These are phyloP conservation scores for Stenocarpella maydis DNA, from an alignment of 2,329 filamentous ascomycete genomes.

Conservation along the genomic window DNA sequence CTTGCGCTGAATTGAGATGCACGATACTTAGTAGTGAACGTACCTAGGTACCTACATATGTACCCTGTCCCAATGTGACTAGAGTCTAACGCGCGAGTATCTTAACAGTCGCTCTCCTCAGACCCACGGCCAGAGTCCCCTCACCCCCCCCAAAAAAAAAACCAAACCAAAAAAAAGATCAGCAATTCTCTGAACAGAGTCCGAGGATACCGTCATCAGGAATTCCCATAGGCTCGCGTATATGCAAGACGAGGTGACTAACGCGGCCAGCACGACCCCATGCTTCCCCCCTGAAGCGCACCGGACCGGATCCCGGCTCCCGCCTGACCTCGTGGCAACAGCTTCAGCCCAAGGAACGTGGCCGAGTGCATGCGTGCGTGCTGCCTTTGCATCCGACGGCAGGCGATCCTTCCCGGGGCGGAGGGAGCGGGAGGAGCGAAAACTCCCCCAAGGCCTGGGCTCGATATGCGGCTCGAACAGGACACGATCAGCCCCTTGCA, in stretches of 20 bases:
- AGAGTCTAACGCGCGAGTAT: too few relatives aligned
- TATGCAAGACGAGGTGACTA: not conserved
- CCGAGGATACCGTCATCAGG: not conserved
- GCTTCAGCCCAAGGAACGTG: constrained; percentile 14
- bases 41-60: not conserved
- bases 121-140: not conserved
- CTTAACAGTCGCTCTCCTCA: too few relatives aligned
- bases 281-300: not conserved
- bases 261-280: not conserved
- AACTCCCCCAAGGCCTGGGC: not conserved
- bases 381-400: not conserved
- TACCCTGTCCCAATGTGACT: too few relatives aligned
- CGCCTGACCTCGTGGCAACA: constrained; percentile 4
- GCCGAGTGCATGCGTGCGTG: not conserved
- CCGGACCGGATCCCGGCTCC: not conserved
- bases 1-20: too few relatives aligned
- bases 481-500: not conserved
- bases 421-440: not conserved
- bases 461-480: constrained; percentile 1
- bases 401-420: constrained; percentile 3
- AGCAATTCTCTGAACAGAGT: not conserved
- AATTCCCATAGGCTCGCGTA: not conserved
- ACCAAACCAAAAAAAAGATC: too few relatives aligned
- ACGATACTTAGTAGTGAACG: not conserved
- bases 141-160: too few relatives aligned